phyloP scores from a whole-genome alignment of 805 yeast genomes.

The Suhomyces kilbournensis region DNA sequence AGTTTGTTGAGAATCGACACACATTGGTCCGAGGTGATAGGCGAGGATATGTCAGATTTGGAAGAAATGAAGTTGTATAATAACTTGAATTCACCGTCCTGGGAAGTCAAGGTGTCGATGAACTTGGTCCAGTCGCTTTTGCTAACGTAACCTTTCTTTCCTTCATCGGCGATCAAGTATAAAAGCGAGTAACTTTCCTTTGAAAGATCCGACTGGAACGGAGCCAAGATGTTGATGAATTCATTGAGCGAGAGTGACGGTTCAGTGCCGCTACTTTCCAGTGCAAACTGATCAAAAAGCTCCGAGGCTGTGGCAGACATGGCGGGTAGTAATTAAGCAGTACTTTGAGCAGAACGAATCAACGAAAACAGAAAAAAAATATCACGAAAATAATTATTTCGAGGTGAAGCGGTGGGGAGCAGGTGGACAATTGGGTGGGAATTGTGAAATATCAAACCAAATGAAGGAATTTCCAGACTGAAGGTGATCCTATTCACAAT shows the following conservation, averaged over 20 bases:
- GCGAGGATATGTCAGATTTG: constrained; percentile 4
- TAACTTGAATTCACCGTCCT: constrained; percentile 45
- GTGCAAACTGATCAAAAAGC: constrained; percentile 39
- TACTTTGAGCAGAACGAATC: background rate
- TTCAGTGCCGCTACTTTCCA: constrained; percentile 11
- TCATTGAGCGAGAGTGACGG: constrained; percentile 30
- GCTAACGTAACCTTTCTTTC: constrained; percentile 63
- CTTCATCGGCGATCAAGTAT: constrained; percentile 76
- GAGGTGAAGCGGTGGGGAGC: background rate
- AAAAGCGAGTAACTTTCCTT: constrained; percentile 48
- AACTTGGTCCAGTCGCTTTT: constrained; percentile 73
- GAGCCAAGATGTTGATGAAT: constrained; percentile 38
- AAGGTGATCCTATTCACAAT: no score
- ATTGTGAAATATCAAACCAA: background rate
- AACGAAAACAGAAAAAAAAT: background rate
- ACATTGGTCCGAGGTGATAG: constrained; percentile 34
- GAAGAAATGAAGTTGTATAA: constrained; percentile 48
- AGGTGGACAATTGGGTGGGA: no score
- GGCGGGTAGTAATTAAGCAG: background rate
- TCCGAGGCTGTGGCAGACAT: constrained; percentile 17
- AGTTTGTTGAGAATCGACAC: constrained; percentile 31
- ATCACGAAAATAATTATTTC: background rate
- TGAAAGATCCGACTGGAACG: constrained; percentile 40
- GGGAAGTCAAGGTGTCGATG: constrained; percentile 47
- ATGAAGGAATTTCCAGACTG: no score